phyloP scores from a whole-genome alignment of 2,329 filamentous ascomycete species.

The Fusarium globosum region DNA sequence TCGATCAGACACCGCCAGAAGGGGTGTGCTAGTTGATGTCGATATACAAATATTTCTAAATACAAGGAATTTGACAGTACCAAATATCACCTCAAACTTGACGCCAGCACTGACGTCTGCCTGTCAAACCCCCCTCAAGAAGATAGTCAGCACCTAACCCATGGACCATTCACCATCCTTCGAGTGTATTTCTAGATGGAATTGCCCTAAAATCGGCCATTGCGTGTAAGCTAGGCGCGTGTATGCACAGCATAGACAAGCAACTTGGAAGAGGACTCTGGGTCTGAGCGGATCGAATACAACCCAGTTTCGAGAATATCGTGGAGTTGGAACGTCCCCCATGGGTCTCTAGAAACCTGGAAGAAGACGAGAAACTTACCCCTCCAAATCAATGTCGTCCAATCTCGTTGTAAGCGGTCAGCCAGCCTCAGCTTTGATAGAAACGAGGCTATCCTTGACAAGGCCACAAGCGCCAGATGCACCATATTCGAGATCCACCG shows the following conservation, averaged over 20 bases:
- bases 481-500: slow-evolving; percentile 28
- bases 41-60: background rate
- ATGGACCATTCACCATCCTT: slow-evolving; percentile 11
- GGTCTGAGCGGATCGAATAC: slow-evolving; percentile 3
- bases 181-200: background rate
- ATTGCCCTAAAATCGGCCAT: slow-evolving; percentile 8
- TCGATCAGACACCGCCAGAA: slow-evolving; percentile 17
- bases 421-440: slow-evolving; percentile 43
- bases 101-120: slow-evolving; percentile 33
- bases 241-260: slow-evolving; percentile 10
- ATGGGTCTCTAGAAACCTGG: slow-evolving; percentile 21
- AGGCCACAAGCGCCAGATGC: slow-evolving; percentile 27
- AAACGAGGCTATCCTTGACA: slow-evolving; percentile 46
- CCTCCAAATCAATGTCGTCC: slow-evolving; percentile 36
- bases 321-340: slow-evolving; percentile 7
- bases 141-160: slow-evolving; percentile 19
- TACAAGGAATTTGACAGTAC: slow-evolving; percentile 2
- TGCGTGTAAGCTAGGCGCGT: background rate
- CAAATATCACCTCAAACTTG: slow-evolving; percentile 6
- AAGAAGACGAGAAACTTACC: slow-evolving; percentile 19
- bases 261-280: slow-evolving; percentile 1
- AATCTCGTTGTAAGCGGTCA: slow-evolving; percentile 43
- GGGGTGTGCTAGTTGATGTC: background rate
- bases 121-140: slow-evolving; percentile 24
- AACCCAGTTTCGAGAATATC: slow-evolving; percentile 10